Conservation (phyloP, 2,329 filamentous ascomycete genomes). For the Aspergillus glaucus region DNA sequence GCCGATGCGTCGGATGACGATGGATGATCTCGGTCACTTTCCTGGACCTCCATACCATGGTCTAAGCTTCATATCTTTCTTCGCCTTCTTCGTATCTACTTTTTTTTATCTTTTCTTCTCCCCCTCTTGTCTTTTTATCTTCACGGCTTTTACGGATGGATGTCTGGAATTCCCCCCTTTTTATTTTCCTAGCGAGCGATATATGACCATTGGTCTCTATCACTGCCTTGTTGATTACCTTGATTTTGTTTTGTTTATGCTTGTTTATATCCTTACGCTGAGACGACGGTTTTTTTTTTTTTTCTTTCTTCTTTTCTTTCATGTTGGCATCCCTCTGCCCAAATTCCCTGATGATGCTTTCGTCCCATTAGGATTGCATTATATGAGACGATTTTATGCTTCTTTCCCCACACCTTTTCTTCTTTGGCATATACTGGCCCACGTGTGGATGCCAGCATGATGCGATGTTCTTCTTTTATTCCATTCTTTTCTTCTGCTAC, state of each 20-base stretch:
- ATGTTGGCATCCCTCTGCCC: conserved; percentile 11
- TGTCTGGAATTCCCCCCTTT: conserved; percentile 15
- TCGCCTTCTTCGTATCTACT: conserved; percentile 13
- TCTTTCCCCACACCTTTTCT: neutral
- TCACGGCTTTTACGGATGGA: conserved; percentile 26
- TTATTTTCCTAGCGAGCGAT: conserved; percentile 29
- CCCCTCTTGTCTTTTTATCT: too few species aligned
- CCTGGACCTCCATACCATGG: conserved; percentile 2
- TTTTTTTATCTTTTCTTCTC: conserved; percentile 1
- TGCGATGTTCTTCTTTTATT: neutral
- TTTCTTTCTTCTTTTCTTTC: conserved; percentile 6
- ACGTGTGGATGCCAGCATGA: neutral
- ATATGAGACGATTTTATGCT: conserved; percentile 19
- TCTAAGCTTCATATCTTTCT: conserved; percentile 3
- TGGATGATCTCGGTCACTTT: conserved; percentile 23
- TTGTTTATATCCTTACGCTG: conserved; percentile 25
- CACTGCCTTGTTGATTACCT: conserved; percentile 7
- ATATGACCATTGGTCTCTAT: conserved; percentile 21
- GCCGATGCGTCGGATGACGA: conserved; percentile 46
- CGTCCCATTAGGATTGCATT: conserved; percentile 15
- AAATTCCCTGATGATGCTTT: conserved; percentile 11
- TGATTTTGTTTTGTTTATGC: conserved; percentile 15
- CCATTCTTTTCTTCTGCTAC: neutral
- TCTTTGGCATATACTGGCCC: too few species aligned
- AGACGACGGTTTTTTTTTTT: conserved; percentile 15